Base-by-base conservation (phyloP, 495 filamentous ascomycete species). In the Saxophila tyrrhenica region DNA sequence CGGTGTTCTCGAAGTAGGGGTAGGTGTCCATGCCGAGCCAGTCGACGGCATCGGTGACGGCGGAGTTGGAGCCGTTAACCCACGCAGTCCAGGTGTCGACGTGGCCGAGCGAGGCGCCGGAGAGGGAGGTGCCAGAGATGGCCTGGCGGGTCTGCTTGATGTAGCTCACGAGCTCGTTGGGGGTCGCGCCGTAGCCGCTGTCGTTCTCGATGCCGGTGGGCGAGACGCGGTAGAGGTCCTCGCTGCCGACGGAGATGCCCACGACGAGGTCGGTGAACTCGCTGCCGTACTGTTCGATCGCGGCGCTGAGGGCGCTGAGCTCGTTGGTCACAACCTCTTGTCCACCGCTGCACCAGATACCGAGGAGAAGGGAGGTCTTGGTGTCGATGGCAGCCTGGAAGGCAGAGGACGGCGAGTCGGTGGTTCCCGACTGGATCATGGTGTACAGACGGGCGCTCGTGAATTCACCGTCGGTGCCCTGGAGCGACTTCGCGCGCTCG, bases 231-330 rank as follows among this genome's bases (percentile, higher is more conserved):
- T 96, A 95, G 3, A 95, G 75, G 69, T 94, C 86, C 77, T 95
- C 90, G 66, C 80, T 86, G 54, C 88, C 90, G 51, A 95, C 87
- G 2, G 89, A 90, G 73, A 95, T 90, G 70, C 87, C 89, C 51
- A 76, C 83, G 32, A 94, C 78, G 42, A 85, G 71, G 53, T 73
- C 68, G 59, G 75, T 70, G 65, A 94, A 79, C 22, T 67, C 64
- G 2, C 70, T 67, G 21, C 84, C 84, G 65, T 87, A 86, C 51
- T 77, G 69, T 39, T 57, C 39, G 64, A 84, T 85, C 62, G 83
- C 81, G 25, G 69, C 65, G 65, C 73, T 75, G 46, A 92, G 76
- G 13, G 87, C 86, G 13, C 74, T 63, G 25, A 91, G 67, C 65
- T 92, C 84, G 64, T 82, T 83, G 65, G 72, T 67, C 60, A 94